phyloP scores from a whole-genome alignment of 495 filamentous ascomycete genomes.

The Tuber borchii region DNA sequence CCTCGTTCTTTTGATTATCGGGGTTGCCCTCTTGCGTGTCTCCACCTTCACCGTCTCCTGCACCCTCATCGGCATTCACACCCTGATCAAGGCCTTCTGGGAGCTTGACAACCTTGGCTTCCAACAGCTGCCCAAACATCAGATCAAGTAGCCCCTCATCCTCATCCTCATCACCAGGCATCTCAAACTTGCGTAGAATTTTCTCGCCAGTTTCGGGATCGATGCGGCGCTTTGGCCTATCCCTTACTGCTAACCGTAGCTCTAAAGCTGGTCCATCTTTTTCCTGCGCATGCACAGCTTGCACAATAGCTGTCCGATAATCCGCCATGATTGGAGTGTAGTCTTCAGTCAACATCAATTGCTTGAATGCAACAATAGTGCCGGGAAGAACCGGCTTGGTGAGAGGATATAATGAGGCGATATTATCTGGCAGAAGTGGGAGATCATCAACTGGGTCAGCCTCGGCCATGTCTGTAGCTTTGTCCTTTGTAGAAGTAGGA shows the following conservation, averaged over 20 bases:
- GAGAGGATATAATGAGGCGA: constrained; percentile 52
- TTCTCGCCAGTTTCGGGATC: constrained; percentile 55
- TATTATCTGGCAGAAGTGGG: constrained; percentile 60
- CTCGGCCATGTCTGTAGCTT: constrained; percentile 41
- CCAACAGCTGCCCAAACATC: constrained; percentile 54
- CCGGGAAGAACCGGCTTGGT: constrained; percentile 51
- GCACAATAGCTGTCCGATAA: constrained; percentile 60
- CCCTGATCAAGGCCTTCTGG: constrained; percentile 28
- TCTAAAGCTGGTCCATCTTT: constrained; percentile 49
- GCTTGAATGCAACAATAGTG: constrained; percentile 73
- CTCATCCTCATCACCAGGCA: constrained; percentile 52
- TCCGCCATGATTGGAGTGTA: constrained; percentile 70
- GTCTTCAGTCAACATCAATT: constrained; percentile 64
- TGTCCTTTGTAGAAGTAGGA: constrained; percentile 45
- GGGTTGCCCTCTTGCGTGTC: neutral
- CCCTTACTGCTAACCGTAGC: constrained; percentile 58
- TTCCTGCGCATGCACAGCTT: constrained; percentile 45
- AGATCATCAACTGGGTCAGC: constrained; percentile 51
- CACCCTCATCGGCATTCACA: neutral
- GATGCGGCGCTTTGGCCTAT: constrained; percentile 52
- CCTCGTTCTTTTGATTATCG: neutral
- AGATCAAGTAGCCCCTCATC: constrained; percentile 53
- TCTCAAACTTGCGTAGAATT: constrained; percentile 60
- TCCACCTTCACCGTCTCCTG: neutral
- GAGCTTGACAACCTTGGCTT: constrained; percentile 54